A percentile compares a stretch with the other conserved stretches of the same genome.
These are phyloP conservation scores for Neurospora sp. DNA, from an alignment of 495 filamentous ascomycete genomes.

Conservation along the genomic window DNA sequence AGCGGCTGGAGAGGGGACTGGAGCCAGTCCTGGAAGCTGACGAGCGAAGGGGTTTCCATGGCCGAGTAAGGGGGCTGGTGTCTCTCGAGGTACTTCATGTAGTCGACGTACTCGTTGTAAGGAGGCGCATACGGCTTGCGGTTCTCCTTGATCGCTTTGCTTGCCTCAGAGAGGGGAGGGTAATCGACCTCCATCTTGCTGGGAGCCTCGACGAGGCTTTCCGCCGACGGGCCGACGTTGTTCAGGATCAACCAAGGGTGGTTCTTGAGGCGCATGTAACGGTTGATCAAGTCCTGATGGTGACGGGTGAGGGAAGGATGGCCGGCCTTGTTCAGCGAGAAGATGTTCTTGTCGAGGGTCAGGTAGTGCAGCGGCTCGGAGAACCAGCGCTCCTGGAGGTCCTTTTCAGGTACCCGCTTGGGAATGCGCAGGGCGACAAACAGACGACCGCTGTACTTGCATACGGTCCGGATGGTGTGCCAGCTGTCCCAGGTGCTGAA, in stretches of 20 bases:
- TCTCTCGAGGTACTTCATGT: slow-evolving; percentile 74
- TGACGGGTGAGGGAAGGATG: slow-evolving; percentile 72
- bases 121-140: slow-evolving; percentile 17
- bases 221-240: slow-evolving; percentile 59
- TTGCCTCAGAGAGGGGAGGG: slow-evolving; percentile 56
- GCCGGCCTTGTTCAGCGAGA: slow-evolving; percentile 68
- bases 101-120: slow-evolving; percentile 56
- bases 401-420: slow-evolving; percentile 60
- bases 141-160: slow-evolving; percentile 25
- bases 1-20: slow-evolving; percentile 91
- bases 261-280: slow-evolving; percentile 73
- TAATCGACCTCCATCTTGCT: slow-evolving; percentile 36
- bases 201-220: slow-evolving; percentile 37
- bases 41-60: slow-evolving; percentile 31
- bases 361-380: slow-evolving; percentile 82
- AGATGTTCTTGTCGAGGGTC: slow-evolving; percentile 53
- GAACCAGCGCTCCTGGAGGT: slow-evolving; percentile 83
- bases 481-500: slow-evolving; percentile 87
- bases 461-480: slow-evolving; percentile 76
- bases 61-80: slow-evolving; percentile 57
- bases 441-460: slow-evolving; percentile 73
- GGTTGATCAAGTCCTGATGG: slow-evolving; percentile 70
- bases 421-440: slow-evolving; percentile 77
- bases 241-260: slow-evolving; percentile 72
- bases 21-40: slow-evolving; percentile 73